Evolutionary conservation across 1,139 yeast species (phyloP).

Genomic region (Scheffersomyces quercinus): DNA sequence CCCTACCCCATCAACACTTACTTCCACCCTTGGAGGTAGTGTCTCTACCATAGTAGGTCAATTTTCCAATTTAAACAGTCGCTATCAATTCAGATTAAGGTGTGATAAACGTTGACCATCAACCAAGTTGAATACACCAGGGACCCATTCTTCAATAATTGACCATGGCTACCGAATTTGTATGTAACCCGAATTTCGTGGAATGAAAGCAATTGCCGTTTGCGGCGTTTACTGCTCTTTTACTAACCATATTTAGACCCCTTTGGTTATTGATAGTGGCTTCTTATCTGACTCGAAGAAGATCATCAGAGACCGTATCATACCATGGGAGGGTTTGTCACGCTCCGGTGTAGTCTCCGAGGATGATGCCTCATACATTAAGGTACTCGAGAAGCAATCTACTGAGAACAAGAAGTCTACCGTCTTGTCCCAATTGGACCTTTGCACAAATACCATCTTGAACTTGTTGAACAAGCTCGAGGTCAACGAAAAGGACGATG

Average conservation of each 20-base stretch:
- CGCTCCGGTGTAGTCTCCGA: conserved; percentile 68
- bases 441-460: conserved; percentile 59
- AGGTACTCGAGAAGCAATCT: conserved; percentile 60
- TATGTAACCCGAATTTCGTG: conserved; percentile 3
- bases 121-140: too few species aligned
- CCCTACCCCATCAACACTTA: too few species aligned
- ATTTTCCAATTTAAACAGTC: too few species aligned
- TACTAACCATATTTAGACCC: conserved; percentile 18
- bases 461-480: conserved; percentile 54
- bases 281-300: conserved; percentile 73
- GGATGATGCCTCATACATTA: conserved; percentile 67
- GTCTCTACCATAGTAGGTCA: too few species aligned
- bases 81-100: too few species aligned
- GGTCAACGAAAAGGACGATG: conserved; percentile 59
- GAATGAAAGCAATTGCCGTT: not conserved
- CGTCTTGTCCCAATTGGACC: conserved; percentile 45
- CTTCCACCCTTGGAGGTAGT: too few species aligned
- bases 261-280: conserved; percentile 54
- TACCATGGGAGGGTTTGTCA: conserved; percentile 92
- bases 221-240: not conserved
- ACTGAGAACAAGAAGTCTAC: conserved; percentile 39
- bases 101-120: too few species aligned
- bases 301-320: conserved; percentile 75
- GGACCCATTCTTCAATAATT: not conserved
- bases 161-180: conserved; percentile 19